Evolutionary conservation across 139 green algal genomes (phyloP).

Genomic region (Picochlorum sp.): DNA sequence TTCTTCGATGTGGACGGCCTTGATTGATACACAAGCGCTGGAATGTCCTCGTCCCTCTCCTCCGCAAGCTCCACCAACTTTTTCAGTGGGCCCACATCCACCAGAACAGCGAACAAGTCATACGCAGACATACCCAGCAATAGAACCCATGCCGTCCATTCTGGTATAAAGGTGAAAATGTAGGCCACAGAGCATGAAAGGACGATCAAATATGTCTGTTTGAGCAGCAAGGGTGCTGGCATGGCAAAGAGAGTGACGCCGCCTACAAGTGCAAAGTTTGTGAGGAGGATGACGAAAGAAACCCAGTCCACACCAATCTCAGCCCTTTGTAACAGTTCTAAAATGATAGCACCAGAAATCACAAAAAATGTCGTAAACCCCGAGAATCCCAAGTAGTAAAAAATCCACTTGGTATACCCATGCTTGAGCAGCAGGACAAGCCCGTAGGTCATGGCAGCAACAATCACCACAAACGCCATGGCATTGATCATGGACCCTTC

Average conservation of each 20-base stretch:
- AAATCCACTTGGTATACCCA: slow-evolving; percentile 53
- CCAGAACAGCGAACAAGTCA: slow-evolving; percentile 88
- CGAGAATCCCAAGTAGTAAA: slow-evolving; percentile 89
- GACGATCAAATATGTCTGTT: slow-evolving; percentile 79
- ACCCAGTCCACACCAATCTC: slow-evolving; percentile 73
- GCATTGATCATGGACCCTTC: slow-evolving; percentile 81
- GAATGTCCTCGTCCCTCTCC: slow-evolving; percentile 82
- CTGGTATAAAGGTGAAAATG: slow-evolving; percentile 91
- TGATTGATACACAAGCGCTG: slow-evolving; percentile 90
- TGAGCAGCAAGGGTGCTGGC: slow-evolving; percentile 76
- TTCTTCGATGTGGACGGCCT: slow-evolving; percentile 13
- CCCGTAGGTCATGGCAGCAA: slow-evolving; percentile 82
- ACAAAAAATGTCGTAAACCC: slow-evolving; percentile 92
- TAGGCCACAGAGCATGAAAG: slow-evolving; percentile 78
- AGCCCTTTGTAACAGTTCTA: slow-evolving; percentile 38
- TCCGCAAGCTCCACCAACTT: slow-evolving; percentile 83
- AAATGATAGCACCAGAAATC: slow-evolving; percentile 61
- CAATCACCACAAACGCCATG: slow-evolving; percentile 76
- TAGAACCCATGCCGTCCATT: slow-evolving; percentile 96
- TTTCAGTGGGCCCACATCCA: slow-evolving; percentile 67
- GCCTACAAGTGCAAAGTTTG: slow-evolving; percentile 90
- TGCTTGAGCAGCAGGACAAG: slow-evolving; percentile 90
- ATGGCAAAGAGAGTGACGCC: slow-evolving; percentile 73
- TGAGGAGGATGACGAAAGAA: slow-evolving; percentile 73
- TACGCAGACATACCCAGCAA: slow-evolving; percentile 91